Evolutionary conservation across 257 asterid genomes (phyloP).

Genomic region (Solanum chiquidenum): DNA sequence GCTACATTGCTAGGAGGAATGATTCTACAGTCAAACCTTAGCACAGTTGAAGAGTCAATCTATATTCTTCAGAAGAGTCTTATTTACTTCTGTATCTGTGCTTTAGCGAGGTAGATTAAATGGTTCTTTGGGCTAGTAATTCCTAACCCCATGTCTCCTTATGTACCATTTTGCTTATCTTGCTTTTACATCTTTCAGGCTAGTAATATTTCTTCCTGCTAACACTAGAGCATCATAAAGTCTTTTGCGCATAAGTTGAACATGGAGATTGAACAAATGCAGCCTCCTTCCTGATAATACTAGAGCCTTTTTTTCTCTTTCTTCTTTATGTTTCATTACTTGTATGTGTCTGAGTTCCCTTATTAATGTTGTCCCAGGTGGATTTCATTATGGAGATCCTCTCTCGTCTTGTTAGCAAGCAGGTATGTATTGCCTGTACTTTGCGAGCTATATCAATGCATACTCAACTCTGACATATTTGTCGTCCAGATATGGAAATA

Average conservation of each 20-base stretch:
- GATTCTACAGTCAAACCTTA: neutral
- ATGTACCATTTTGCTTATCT: neutral
- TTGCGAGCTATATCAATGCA: neutral
- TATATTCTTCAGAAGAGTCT: neutral
- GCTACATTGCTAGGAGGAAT: neutral
- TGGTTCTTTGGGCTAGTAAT: neutral
- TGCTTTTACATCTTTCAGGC: neutral
- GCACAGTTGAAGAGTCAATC: neutral
- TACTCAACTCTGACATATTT: constrained; percentile 4
- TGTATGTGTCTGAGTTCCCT: neutral
- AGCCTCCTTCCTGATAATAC: neutral
- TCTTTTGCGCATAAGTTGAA: neutral
- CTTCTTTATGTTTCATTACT: neutral
- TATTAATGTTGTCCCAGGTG: constrained; percentile 39
- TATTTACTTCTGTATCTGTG: neutral
- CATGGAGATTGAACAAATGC: neutral
- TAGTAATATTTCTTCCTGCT: neutral
- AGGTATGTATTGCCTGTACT: constrained; percentile 36
- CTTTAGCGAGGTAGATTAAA: neutral
- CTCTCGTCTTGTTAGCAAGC: constrained; percentile 93
- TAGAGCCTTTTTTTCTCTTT: neutral
- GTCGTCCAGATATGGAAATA: constrained; percentile 79
- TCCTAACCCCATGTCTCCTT: neutral
- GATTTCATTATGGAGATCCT: constrained; percentile 93
- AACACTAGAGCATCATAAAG: neutral